Evolutionary conservation across 2,329 filamentous ascomycete species (phyloP), one percentile per base, ranked within the genome.

Genomic region (Colletotrichum cereale): DNA sequence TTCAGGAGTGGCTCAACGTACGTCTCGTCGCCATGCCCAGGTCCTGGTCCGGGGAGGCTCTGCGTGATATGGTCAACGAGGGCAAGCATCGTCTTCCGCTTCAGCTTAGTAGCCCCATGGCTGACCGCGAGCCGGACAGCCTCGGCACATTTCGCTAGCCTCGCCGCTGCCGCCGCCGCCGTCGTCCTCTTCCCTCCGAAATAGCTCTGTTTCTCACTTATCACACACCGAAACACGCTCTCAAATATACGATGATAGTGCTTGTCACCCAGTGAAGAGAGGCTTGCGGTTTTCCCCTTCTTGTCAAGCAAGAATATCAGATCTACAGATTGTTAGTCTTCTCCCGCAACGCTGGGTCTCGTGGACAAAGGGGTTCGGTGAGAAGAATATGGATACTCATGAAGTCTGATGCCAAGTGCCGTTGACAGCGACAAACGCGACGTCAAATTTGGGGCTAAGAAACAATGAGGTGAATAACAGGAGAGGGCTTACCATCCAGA

Each of bases 171-270:
- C 62, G 82, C 82, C 67, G 83, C 86, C 72, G 84, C 86, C 34
- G 86, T 82, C 16, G 82, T 85, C 64, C 86, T 87, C 73, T 85
- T 87, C 16, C 86, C 85, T 66, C 87, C 87, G 67, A 88, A 86
- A 74, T 89, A 92, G 24, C 82, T 79, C 12, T 90, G 85, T 78
- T 93, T 94, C 75, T 97, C 95, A 18, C 86, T 81, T 24, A 91
- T 80, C 1, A 88, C 88, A 77, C 87, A 91, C 65, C 88, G 87
- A 78, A 98, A 97, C 3, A 98, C 84, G 1, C 89, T 88, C 77
- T 98, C 94, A 76, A 94, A 93, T 53, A 98, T 90, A 71, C 89
- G 88, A 77, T 96, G 92, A 75, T 93, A 97, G n/a, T 88, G 88
- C 78, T 92, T 93, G 78, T 97, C 94, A 56, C 87, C 88, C 14